Percentiles rank a stretch among this genome's conserved stretches.
These are phyloP conservation scores for Backusella liffmaniae DNA, from an alignment of 192 early-diverging fungal genomes.

Conservation along the genomic window DNA sequence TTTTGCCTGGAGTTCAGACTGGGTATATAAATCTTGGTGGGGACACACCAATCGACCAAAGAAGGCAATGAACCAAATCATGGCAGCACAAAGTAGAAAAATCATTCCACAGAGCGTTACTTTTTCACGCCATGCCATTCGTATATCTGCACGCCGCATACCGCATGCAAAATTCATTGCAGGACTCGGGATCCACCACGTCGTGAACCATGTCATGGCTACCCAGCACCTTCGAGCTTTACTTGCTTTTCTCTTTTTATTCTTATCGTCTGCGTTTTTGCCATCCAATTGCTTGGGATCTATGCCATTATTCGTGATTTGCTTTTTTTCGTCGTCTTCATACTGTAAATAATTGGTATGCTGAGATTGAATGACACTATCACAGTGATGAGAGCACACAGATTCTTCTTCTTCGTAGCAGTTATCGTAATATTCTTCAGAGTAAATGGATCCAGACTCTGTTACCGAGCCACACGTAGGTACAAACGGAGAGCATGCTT, in stretches of 20 bases:
- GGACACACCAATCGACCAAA: slow-evolving; percentile 75
- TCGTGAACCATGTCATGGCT: slow-evolving; percentile 69
- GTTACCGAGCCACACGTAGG: slow-evolving; percentile 39
- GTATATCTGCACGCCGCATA: slow-evolving; percentile 75
- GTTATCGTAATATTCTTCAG: slow-evolving; percentile 16
- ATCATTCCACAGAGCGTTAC: slow-evolving; percentile 88
- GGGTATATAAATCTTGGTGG: slow-evolving; percentile 67
- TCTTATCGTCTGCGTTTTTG: neutral
- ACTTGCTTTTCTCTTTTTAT: slow-evolving; percentile 39
- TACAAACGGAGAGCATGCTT: slow-evolving; percentile 28
- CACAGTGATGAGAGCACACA: slow-evolving; percentile 24
- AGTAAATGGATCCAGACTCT: slow-evolving; percentile 15
- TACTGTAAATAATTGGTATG: slow-evolving; percentile 40
- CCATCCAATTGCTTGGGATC: neutral
- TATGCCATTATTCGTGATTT: neutral
- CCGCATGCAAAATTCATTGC: slow-evolving; percentile 62
- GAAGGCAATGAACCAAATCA: slow-evolving; percentile 86
- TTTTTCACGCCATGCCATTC: slow-evolving; percentile 97
- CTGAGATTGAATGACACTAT: slow-evolving; percentile 37
- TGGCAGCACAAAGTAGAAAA: slow-evolving; percentile 66
- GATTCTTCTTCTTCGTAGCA: slow-evolving; percentile 36
- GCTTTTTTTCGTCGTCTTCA: slow-evolving; percentile 24
- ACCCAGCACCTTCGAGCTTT: slow-evolving; percentile 77
- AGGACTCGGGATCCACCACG: slow-evolving; percentile 79
- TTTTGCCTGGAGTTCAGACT: slow-evolving; percentile 56